Evolutionary conservation across 2,329 filamentous ascomycete species (phyloP), one percentile per base, ranked within the genome.

Genomic region (Ceratocystiopsis sp.): DNA sequence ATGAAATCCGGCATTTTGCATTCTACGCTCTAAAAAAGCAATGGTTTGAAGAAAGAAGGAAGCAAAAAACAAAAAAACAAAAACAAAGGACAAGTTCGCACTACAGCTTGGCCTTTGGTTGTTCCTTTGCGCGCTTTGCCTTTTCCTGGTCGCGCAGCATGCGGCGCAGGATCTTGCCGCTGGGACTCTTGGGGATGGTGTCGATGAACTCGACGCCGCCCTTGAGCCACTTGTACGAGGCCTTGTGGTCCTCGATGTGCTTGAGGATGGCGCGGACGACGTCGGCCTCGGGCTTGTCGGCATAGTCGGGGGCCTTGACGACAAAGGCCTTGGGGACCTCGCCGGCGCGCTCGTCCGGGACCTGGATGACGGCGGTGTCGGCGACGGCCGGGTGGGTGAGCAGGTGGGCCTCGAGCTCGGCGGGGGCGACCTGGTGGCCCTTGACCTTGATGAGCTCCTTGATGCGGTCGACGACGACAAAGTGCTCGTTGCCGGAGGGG

Each of bases 201-300:
- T 80, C 69, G 4, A 80, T 63, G 53, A 84, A 82, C 10, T 68
- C 59, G 15, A 85, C 70, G 1, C 80, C 80, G 1, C 80, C 80
- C 6, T 73, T 75, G 46, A 85, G 64, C 55, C 73, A 69, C 60
- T 85, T 85, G 53, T 76, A 59, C 19, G 58, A 56, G 4, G 61
- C 58, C 13, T 63, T 61, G 34, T 56, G 55, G n/a, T 35, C 44
- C 9, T 55, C 53, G 40, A 64, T 48, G 11, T 21, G 14, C 19
- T 39, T 16, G 18, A 42, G 33, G 35, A 42, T n/a, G 6, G 33
- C 6, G 12, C 14, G 12, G 1, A 16, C 33, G 9, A 37, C 17
- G 57, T 59, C 64, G 1, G 54, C 51, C 0, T 50, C 46, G 19
- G 65, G 55, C 49, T 62, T 58, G 42, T 53, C 50, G 0, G 57